These are phyloP conservation scores for Candida freyschussii DNA, from an alignment of 1,139 yeast genomes.

Conservation along the genomic window DNA sequence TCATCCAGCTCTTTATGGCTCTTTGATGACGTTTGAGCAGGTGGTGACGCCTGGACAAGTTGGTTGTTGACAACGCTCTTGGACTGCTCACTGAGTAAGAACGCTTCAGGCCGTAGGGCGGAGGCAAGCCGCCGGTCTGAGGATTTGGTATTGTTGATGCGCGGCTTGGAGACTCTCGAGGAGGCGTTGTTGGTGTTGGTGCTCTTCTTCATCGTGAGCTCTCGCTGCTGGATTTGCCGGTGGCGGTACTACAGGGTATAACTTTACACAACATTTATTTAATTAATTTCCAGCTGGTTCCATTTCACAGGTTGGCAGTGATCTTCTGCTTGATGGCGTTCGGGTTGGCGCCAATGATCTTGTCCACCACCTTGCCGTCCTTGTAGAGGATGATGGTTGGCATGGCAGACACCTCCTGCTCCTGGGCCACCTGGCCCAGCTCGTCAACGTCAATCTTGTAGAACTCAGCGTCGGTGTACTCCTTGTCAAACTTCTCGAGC, in stretches of 20 bases:
- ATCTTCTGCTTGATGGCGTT: slow-evolving; percentile 71
- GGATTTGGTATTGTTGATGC: slow-evolving; percentile 33
- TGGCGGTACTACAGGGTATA: no score
- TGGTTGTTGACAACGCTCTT: slow-evolving; percentile 5
- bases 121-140: slow-evolving; percentile 52
- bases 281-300: no score
- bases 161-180: slow-evolving; percentile 19
- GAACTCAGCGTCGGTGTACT: slow-evolving; percentile 59
- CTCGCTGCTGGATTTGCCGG: no score
- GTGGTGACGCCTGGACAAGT: slow-evolving; percentile 1
- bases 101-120: slow-evolving; percentile 41
- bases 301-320: slow-evolving; percentile 49
- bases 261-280: no score
- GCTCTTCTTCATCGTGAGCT: no score
- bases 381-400: slow-evolving; percentile 83
- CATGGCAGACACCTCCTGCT: slow-evolving; percentile 77
- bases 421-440: slow-evolving; percentile 66
- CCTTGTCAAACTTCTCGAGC: slow-evolving; percentile 66
- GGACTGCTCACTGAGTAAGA: slow-evolving; percentile 30
- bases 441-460: slow-evolving; percentile 85
- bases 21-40: slow-evolving; percentile 28
- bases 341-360: slow-evolving; percentile 85
- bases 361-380: slow-evolving; percentile 65
- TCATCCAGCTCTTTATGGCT: slow-evolving; percentile 43
- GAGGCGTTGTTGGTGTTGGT: slow-evolving; percentile 1